phyloP scores from a whole-genome alignment of 306 rosid genomes.

The Chamaecrista fasciculata region DNA sequence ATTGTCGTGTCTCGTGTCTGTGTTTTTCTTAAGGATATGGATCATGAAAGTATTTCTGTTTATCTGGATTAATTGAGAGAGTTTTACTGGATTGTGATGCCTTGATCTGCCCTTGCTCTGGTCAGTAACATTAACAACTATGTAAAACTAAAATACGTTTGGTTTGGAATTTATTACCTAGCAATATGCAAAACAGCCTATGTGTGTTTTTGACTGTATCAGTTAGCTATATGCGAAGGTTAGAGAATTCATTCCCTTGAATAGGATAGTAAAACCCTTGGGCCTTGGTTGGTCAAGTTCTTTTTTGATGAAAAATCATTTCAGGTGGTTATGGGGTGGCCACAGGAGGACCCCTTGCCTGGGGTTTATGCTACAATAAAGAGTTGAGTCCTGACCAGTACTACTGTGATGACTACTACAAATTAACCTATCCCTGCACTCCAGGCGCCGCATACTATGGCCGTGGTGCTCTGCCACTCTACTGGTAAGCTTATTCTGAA shows the following conservation, averaged over 20 bases:
- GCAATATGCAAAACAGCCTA: neutral
- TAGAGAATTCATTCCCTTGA: neutral
- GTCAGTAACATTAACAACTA: no score
- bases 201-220: neutral
- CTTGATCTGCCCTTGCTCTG: neutral
- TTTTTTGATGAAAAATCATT: neutral
- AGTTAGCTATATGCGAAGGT: neutral
- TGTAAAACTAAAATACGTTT: no score
- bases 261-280: no score
- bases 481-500: slow-evolving; percentile 54
- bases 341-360: slow-evolving; percentile 94
- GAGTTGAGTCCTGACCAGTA: slow-evolving; percentile 90
- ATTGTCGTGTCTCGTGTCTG: no score
- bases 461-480: slow-evolving; percentile 92
- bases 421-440: slow-evolving; percentile 75
- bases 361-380: slow-evolving; percentile 95
- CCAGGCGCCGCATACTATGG: slow-evolving; percentile 93
- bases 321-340: slow-evolving; percentile 85
- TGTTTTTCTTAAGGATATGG: no score
- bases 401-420: slow-evolving; percentile 84
- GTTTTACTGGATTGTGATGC: neutral
- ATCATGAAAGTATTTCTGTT: no score
- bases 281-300: neutral
- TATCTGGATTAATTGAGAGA: neutral
- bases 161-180: neutral